Conservation (phyloP, 176 grass and related monocot species). For the Olyra latifolia region DNA sequence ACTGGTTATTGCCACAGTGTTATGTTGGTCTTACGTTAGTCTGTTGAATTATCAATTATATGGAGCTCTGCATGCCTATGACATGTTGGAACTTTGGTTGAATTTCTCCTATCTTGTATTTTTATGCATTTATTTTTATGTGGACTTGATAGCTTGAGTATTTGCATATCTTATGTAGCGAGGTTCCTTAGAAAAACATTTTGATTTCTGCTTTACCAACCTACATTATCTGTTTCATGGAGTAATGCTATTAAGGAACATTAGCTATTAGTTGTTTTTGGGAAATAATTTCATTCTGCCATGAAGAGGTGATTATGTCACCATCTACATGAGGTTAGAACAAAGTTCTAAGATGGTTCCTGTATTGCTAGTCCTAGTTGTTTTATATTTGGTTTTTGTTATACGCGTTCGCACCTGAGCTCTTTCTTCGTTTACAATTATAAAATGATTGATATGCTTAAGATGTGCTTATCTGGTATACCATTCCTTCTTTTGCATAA, state of each 20-base stretch:
- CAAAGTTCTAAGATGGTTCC: background rate
- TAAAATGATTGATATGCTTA: background rate
- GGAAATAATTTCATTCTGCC: background rate
- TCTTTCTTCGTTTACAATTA: background rate
- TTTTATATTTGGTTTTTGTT: background rate
- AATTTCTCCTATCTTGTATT: background rate
- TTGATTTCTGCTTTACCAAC: background rate
- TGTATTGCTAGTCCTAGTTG: background rate
- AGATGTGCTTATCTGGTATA: conserved; percentile 11
- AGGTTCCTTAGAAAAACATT: background rate
- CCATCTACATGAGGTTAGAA: background rate
- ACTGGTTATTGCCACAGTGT: background rate
- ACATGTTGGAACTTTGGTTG: background rate
- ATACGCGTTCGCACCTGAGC: background rate
- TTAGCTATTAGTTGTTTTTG: background rate
- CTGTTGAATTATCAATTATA: background rate
- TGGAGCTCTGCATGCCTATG: background rate
- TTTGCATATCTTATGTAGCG: background rate
- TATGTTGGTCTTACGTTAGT: conserved; percentile 8
- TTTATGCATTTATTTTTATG: background rate
- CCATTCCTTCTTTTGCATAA: background rate
- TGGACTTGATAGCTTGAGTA: background rate
- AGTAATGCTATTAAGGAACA: background rate
- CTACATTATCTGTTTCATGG: background rate
- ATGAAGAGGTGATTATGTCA: background rate